A percentile compares a stretch with the other conserved stretches of the same genome.
Conservation (phyloP, 2,329 filamentous ascomycete genomes). For the Talaromyces sp. region DNA sequence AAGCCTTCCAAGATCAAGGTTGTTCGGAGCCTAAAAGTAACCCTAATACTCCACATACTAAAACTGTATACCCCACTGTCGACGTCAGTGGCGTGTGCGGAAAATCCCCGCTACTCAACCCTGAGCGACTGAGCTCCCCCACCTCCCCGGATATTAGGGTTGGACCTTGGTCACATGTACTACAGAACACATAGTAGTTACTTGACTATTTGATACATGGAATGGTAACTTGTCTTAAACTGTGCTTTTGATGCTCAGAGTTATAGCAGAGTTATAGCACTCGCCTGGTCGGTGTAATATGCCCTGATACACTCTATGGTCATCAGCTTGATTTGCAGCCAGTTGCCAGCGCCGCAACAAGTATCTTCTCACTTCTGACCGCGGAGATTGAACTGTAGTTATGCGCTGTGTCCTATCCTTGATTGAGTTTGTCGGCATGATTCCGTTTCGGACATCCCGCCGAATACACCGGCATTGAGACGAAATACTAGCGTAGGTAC, state of each 20-base stretch:
- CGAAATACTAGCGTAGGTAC: neutral
- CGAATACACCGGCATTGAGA: neutral
- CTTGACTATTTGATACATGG: too few relatives aligned
- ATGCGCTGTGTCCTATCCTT: neutral
- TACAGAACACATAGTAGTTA: too few relatives aligned
- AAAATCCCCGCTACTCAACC: neutral
- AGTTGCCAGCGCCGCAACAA: neutral
- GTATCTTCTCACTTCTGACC: too few relatives aligned
- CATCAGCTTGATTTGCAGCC: too few relatives aligned
- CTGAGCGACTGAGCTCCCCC: neutral
- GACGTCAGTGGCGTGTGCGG: neutral
- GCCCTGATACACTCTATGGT: too few relatives aligned
- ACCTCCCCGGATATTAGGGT: too few relatives aligned
- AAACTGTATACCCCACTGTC: neutral
- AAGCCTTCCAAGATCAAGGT: neutral
- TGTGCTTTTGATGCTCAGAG: too few relatives aligned
- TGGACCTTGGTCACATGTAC: too few relatives aligned
- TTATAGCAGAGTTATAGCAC: too few relatives aligned
- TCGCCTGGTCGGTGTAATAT: too few relatives aligned
- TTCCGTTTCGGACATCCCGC: neutral
- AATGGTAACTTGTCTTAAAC: too few relatives aligned
- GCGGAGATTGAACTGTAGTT: too few relatives aligned
- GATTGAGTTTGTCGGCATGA: neutral
- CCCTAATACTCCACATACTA: neutral
- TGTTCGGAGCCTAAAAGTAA: neutral